Evolutionary conservation across 371 early-diverging fungal genomes (phyloP).

Genomic region (Coemansia sp.): DNA sequence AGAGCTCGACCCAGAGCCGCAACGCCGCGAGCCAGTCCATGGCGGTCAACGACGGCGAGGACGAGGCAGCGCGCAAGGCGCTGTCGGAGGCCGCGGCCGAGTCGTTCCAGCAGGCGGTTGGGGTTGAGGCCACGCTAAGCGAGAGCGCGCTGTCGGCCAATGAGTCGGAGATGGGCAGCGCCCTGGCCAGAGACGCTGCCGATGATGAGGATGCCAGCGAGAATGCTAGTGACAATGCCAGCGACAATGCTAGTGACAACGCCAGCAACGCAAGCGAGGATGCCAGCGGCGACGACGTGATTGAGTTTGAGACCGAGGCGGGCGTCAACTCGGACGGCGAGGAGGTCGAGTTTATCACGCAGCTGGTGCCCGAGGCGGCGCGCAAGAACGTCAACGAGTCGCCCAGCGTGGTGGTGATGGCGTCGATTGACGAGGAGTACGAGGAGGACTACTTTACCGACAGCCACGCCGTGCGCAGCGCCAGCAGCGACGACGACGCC

Average conservation of each 20-base stretch:
- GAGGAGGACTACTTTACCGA: conserved; percentile 34
- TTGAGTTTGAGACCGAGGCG: conserved; percentile 25
- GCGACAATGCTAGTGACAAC: conserved; percentile 10
- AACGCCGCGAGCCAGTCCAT: neutral
- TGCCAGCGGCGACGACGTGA: conserved; percentile 18
- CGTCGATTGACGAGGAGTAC: conserved; percentile 41
- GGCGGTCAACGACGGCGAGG: conserved; percentile 7
- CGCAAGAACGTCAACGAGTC: conserved; percentile 27
- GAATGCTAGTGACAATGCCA: neutral
- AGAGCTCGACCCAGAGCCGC: conserved; percentile 5
- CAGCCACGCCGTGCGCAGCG: neutral
- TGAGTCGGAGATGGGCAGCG: conserved; percentile 1
- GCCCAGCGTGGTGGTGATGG: conserved; percentile 42
- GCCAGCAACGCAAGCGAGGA: conserved; percentile 7
- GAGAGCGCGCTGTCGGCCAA: conserved; percentile 5
- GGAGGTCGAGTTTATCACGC: conserved; percentile 32
- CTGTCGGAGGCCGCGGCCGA: conserved; percentile 34
- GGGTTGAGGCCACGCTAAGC: conserved; percentile 8
- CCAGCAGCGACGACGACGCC: neutral
- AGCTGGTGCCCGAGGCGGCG: conserved; percentile 21
- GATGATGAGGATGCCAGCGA: conserved; percentile 4
- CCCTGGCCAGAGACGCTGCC: neutral
- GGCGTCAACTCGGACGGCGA: conserved; percentile 41
- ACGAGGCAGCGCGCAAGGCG: conserved; percentile 29
- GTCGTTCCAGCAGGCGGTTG: conserved; percentile 30